Conservation (phyloP, 228 moss, liverwort and hornwort genomes). For the Sphagnum fallax region DNA sequence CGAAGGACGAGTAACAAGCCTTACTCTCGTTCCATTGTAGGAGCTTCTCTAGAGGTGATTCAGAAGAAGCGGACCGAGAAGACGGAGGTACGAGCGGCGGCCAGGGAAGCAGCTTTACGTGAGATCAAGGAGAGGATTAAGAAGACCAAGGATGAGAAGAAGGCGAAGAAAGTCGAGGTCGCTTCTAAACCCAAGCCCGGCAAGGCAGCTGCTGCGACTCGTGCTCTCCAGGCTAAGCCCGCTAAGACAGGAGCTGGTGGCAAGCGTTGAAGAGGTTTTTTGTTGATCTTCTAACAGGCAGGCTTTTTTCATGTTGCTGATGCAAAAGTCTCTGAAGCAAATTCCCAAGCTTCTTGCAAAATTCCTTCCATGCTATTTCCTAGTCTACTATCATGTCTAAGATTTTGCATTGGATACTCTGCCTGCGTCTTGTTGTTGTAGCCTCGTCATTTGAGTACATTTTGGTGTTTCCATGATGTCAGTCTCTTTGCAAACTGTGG, state of each 20-base stretch:
- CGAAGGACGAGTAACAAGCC: constrained; percentile 2
- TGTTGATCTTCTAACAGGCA: too few relatives aligned
- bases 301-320: too few relatives aligned
- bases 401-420: too few relatives aligned
- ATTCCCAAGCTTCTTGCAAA: too few relatives aligned
- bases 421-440: too few relatives aligned
- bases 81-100: constrained; percentile 1
- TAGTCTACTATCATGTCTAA: too few relatives aligned
- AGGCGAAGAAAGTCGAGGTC: constrained; percentile 7
- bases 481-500: too few relatives aligned
- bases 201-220: not conserved
- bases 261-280: constrained; percentile 5
- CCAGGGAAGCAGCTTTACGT: constrained; percentile 5
- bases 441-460: too few relatives aligned
- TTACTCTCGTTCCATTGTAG: constrained; percentile 6
- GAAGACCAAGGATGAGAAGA: constrained; percentile 9
- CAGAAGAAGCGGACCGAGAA: constrained; percentile 8
- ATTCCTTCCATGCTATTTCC: too few relatives aligned
- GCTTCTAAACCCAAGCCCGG: too few relatives aligned
- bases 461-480: too few relatives aligned
- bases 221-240: not conserved
- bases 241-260: constrained; percentile 6
- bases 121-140: constrained; percentile 10
- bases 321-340: too few relatives aligned
- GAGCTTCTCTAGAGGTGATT: constrained; percentile 6